A percentile compares a stretch with the other conserved stretches of the same genome.
Evolutionary conservation across 257 asterid genomes (phyloP).

Genomic region (Vinca minor): DNA sequence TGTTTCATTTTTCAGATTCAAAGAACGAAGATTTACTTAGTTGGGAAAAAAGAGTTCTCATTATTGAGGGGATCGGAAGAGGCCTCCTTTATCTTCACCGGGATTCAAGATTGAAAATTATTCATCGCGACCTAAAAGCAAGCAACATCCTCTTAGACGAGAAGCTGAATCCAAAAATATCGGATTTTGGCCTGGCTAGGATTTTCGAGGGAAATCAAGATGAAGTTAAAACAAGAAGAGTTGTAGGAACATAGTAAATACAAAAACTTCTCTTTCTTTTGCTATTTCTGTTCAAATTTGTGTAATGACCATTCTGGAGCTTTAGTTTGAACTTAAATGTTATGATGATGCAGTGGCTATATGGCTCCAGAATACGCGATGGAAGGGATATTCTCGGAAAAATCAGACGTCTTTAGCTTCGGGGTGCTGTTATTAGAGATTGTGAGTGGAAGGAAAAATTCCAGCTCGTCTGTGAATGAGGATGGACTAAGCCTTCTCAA

Average conservation of each 20-base stretch:
- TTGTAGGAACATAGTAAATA: slow-evolving; percentile 72
- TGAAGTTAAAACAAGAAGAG: slow-evolving; percentile 48
- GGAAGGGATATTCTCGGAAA: slow-evolving; percentile 62
- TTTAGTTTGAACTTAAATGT: too few species aligned
- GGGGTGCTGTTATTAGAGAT: slow-evolving; percentile 62
- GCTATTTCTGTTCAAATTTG: too few species aligned
- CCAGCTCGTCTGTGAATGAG: slow-evolving; percentile 23
- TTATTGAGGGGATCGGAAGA: slow-evolving; percentile 53
- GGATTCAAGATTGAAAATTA: slow-evolving; percentile 52
- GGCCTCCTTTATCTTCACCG: slow-evolving; percentile 66
- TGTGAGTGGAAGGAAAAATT: slow-evolving; percentile 46
- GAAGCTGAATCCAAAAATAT: slow-evolving; percentile 48
- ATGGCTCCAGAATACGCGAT: slow-evolving; percentile 76
- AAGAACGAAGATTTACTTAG: slow-evolving; percentile 22
- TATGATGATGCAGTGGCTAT: slow-evolving; percentile 52
- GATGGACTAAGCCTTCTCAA: slow-evolving; percentile 42
- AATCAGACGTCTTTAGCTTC: slow-evolving; percentile 57
- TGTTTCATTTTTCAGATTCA: slow-evolving; percentile 16
- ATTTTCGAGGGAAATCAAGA: slow-evolving; percentile 43
- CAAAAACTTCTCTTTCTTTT: not conserved
- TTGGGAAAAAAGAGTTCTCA: slow-evolving; percentile 37
- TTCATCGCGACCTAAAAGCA: slow-evolving; percentile 57
- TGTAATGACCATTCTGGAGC: too few species aligned
- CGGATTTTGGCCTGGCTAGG: slow-evolving; percentile 64
- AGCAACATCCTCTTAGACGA: slow-evolving; percentile 47